A percentile compares a stretch with the other conserved stretches of the same genome.
Evolutionary conservation across 2,329 filamentous ascomycete genomes (phyloP).

Genomic region (Lachnellula subtilissima): DNA sequence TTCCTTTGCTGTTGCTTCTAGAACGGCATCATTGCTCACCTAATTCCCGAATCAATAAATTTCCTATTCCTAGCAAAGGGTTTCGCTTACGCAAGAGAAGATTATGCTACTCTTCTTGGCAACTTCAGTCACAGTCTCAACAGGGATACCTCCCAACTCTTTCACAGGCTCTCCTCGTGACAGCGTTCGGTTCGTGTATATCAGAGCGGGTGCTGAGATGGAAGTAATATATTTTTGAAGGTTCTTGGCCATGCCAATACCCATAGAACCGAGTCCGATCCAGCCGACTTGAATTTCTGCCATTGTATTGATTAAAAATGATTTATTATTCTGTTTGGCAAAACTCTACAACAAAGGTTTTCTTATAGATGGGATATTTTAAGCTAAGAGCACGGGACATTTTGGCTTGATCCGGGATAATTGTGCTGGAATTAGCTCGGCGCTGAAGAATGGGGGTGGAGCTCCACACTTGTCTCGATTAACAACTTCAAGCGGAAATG

Average conservation of each 20-base stretch:
- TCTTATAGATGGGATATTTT: neutral
- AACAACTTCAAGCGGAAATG: neutral
- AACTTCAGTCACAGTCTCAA: conserved; percentile 24
- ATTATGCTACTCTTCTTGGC: conserved; percentile 36
- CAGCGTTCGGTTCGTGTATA: conserved; percentile 39
- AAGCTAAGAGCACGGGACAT: neutral
- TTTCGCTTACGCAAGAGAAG: conserved; percentile 24
- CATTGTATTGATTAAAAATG: neutral
- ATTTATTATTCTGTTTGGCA: neutral
- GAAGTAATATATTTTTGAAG: conserved; percentile 25
- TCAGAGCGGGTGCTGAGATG: conserved; percentile 20
- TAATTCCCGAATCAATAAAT: conserved; percentile 11
- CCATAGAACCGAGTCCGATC: conserved; percentile 33
- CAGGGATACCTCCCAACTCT: conserved; percentile 32
- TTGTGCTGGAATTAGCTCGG: neutral
- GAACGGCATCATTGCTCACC: conserved; percentile 38
- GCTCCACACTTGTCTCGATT: neutral
- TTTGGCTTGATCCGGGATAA: neutral
- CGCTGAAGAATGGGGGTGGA: neutral
- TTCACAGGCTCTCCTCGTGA: conserved; percentile 35
- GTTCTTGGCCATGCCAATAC: conserved; percentile 24
- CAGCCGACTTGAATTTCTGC: conserved; percentile 7
- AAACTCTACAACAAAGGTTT: neutral
- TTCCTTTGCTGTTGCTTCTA: conserved; percentile 29
- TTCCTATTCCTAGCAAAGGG: conserved; percentile 27